phyloP scores from a whole-genome alignment of 805 yeast species.

The Sugiyamaella qingdaonensis region DNA sequence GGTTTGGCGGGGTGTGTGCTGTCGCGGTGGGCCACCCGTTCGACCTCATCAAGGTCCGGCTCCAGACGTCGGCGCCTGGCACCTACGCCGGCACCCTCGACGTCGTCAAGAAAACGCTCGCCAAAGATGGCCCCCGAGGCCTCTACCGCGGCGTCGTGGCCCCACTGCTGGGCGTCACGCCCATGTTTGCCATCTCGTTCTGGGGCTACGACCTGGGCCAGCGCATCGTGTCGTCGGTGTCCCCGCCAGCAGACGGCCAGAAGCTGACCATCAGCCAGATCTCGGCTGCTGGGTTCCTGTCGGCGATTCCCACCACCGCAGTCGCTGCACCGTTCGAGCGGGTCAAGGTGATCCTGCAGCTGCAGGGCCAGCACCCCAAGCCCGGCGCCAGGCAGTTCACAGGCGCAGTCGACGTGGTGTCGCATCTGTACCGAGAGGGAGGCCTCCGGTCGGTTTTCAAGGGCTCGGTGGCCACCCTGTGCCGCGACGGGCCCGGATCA shows the following conservation, averaged over 20 bases:
- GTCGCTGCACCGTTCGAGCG: conserved; percentile 98
- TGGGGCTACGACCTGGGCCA: conserved; percentile 98
- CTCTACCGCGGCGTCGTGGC: conserved; percentile 92
- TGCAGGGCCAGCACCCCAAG: conserved; percentile 48
- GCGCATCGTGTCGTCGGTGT: conserved; percentile 50
- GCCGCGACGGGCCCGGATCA: conserved; percentile 97
- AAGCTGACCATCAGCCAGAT: conserved; percentile 63
- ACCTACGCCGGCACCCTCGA: conserved; percentile 55
- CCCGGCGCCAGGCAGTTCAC: conserved; percentile 36
- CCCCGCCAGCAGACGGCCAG: conserved; percentile 20
- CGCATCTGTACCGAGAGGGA: conserved; percentile 68
- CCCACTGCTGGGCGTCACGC: conserved; percentile 94
- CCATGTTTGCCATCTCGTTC: conserved; percentile 96
- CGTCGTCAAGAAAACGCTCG: conserved; percentile 67
- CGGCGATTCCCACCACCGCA: conserved; percentile 91
- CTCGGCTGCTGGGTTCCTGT: conserved; percentile 87
- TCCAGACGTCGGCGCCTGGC: conserved; percentile 70
- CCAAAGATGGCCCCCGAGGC: conserved; percentile 72
- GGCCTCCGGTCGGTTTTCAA: conserved; percentile 81
- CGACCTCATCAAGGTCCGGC: conserved; percentile 85
- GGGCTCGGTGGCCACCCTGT: conserved; percentile 88
- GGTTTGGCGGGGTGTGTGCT: conserved; percentile 95
- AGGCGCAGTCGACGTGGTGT: conserved; percentile 57
- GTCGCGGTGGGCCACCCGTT: conserved; percentile 96
- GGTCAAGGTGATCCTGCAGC: conserved; percentile 88